A percentile compares a stretch with the other conserved stretches of the same genome.
phyloP scores from a whole-genome alignment of 495 filamentous ascomycete genomes.

The Cercophora samala region DNA sequence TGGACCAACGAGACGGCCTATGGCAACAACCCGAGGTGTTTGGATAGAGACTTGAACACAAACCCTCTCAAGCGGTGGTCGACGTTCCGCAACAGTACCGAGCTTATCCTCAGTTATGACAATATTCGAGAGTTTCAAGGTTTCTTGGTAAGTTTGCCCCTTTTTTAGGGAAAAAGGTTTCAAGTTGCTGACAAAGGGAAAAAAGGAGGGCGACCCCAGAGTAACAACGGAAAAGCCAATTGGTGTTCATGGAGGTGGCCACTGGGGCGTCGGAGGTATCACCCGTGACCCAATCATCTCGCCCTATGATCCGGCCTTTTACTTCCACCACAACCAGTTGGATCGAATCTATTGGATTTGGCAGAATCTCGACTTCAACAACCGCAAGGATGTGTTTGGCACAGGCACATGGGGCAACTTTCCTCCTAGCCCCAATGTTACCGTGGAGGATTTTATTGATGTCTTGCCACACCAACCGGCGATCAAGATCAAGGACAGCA shows the following conservation, averaged over 20 bases:
- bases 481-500: slow-evolving; percentile 29
- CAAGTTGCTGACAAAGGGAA: neutral
- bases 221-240: neutral
- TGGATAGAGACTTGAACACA: slow-evolving; percentile 61
- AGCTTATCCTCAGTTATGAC: slow-evolving; percentile 41
- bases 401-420: slow-evolving; percentile 34
- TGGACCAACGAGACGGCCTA: slow-evolving; percentile 21
- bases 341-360: slow-evolving; percentile 69
- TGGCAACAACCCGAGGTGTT: slow-evolving; percentile 57
- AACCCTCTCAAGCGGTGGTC: slow-evolving; percentile 39
- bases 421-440: slow-evolving; percentile 37
- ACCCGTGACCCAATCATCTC: slow-evolving; percentile 56
- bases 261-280: slow-evolving; percentile 44
- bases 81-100: slow-evolving; percentile 41
- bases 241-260: slow-evolving; percentile 58
- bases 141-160: neutral
- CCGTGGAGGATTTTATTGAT: slow-evolving; percentile 29
- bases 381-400: slow-evolving; percentile 44
- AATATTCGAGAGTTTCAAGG: slow-evolving; percentile 51
- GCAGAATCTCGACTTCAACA: slow-evolving; percentile 56
- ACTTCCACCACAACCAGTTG: slow-evolving; percentile 63
- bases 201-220: slow-evolving; percentile 52
- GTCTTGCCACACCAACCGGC: slow-evolving; percentile 19
- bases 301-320: slow-evolving; percentile 66
- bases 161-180: neutral